Evolutionary conservation across 148 eudicot species (phyloP).

Genomic region (Silene uniflora): DNA sequence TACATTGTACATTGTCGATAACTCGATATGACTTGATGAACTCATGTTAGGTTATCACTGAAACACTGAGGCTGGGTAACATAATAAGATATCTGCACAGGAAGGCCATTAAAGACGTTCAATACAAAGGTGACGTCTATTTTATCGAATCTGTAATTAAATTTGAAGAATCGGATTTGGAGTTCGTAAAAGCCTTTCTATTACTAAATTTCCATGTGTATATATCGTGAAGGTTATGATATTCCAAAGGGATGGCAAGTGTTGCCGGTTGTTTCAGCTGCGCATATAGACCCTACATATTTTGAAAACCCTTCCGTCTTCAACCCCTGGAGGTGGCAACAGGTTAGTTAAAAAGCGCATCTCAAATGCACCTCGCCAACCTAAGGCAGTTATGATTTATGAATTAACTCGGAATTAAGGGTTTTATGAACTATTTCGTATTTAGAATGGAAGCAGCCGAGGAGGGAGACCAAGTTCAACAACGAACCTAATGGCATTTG

Average conservation of each 20-base stretch:
- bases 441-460: not conserved
- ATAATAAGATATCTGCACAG: constrained; percentile 96
- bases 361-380: no score
- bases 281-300: constrained; percentile 79
- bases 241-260: constrained; percentile 99
- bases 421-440: no score
- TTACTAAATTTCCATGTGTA: not conserved
- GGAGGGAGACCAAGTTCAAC: constrained; percentile 9
- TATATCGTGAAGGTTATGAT: constrained; percentile 72
- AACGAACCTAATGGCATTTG: constrained; percentile 70
- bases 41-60: constrained; percentile 60
- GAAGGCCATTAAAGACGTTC: constrained; percentile 77
- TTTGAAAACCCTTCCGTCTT: constrained; percentile 77
- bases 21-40: no score
- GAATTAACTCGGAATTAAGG: no score
- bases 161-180: no score
- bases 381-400: no score
- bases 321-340: constrained; percentile 97
- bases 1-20: no score
- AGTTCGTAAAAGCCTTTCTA: no score
- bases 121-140: constrained; percentile 57
- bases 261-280: constrained; percentile 90
- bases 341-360: constrained; percentile 35
- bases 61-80: constrained; percentile 85
- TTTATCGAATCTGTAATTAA: no score